These are phyloP conservation scores for Fusarium buxicola DNA, from an alignment of 2,329 filamentous ascomycete species.

Conservation along the genomic window DNA sequence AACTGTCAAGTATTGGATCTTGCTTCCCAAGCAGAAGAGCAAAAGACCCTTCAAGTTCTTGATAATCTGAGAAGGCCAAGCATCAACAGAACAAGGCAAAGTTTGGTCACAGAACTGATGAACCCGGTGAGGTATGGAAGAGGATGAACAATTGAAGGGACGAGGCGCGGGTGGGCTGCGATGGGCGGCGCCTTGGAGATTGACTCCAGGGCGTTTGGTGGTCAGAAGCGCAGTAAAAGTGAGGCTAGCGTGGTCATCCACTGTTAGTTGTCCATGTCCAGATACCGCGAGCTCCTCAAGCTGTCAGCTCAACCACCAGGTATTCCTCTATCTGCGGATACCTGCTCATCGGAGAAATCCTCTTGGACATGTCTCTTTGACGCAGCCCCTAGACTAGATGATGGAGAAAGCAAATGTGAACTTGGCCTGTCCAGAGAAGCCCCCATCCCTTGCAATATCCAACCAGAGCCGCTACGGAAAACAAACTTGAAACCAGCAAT, in stretches of 20 bases:
- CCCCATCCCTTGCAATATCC: slow-evolving; percentile 10
- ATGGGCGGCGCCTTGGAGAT: not conserved
- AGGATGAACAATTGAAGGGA: too few relatives aligned
- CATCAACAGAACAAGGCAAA: not conserved
- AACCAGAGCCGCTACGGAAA: slow-evolving; percentile 14
- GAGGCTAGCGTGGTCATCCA: not conserved
- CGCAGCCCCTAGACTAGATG: slow-evolving; percentile 2
- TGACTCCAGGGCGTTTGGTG: too few relatives aligned
- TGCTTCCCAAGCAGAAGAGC: not conserved
- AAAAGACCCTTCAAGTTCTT: not conserved
- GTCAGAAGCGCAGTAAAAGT: not conserved
- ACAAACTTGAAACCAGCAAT: slow-evolving; percentile 14
- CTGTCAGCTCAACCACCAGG: not conserved
- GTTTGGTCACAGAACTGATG: slow-evolving; percentile 2
- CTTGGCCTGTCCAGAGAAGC: not conserved
- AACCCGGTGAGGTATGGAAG: slow-evolving; percentile 2
- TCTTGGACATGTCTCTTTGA: not conserved
- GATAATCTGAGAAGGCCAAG: not conserved
- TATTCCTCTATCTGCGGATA: slow-evolving; percentile 24
- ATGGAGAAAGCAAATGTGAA: not conserved
- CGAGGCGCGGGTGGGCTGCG: too few relatives aligned
- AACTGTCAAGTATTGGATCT: not conserved
- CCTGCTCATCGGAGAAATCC: slow-evolving; percentile 9
- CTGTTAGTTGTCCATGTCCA: slow-evolving; percentile 26
- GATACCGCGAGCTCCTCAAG: slow-evolving; percentile 7